Evolutionary conservation across 208 protist species (phyloP).

Genomic region (Entamoeba invadens): DNA sequence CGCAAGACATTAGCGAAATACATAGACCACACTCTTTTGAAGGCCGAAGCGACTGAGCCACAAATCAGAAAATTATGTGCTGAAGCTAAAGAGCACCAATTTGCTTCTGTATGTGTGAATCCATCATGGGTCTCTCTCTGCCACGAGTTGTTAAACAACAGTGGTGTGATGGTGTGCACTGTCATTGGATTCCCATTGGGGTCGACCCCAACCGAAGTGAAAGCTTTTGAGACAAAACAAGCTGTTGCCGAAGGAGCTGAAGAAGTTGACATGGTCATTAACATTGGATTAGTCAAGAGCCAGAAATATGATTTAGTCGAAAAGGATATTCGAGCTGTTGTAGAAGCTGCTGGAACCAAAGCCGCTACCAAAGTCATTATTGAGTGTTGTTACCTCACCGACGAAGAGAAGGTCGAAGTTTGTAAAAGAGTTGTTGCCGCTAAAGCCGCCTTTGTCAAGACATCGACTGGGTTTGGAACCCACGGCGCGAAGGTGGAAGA

Average conservation of each 20-base stretch:
- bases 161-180: conserved; percentile 46
- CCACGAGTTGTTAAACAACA: conserved; percentile 37
- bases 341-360: conserved; percentile 17
- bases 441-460: conserved; percentile 72
- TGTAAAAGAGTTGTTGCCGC: conserved; percentile 58
- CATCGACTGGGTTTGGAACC: conserved; percentile 67
- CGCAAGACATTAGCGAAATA: conserved; percentile 31
- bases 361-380: conserved; percentile 59
- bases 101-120: conserved; percentile 72
- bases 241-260: conserved; percentile 52
- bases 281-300: conserved; percentile 62
- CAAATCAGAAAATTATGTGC: conserved; percentile 58
- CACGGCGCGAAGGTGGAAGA: conserved; percentile 60
- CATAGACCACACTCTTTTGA: conserved; percentile 75
- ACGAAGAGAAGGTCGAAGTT: conserved; percentile 65
- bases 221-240: conserved; percentile 56
- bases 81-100: conserved; percentile 58
- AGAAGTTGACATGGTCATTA: conserved; percentile 79
- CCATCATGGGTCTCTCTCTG: conserved; percentile 49
- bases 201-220: conserved; percentile 53
- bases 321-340: conserved; percentile 58
- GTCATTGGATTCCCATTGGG: conserved; percentile 72
- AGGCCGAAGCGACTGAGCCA: conserved; percentile 47
- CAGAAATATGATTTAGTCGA: conserved; percentile 58
- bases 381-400: conserved; percentile 59